Conservation (phyloP, 73 alveolate species). For the Tetrahymena elliotti region DNA sequence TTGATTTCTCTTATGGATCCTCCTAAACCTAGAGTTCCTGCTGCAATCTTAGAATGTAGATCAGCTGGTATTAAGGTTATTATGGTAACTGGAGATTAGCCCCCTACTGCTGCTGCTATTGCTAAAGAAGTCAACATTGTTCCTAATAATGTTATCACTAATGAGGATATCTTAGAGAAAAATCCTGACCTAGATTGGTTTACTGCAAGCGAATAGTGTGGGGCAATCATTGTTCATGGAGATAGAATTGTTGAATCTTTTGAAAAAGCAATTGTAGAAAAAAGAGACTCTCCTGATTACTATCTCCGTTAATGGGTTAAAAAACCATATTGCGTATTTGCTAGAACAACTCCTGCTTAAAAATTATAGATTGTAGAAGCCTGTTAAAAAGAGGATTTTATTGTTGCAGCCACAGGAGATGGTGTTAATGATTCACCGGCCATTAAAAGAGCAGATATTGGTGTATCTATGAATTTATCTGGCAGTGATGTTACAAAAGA, state of each 20-base stretch:
- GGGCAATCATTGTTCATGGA: slow-evolving; percentile 75
- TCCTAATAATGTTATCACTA: slow-evolving; percentile 22
- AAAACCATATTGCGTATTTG: slow-evolving; percentile 83
- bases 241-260: slow-evolving; percentile 49
- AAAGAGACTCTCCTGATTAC: slow-evolving; percentile 32
- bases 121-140: slow-evolving; percentile 65
- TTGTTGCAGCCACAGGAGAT: slow-evolving; percentile 91
- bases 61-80: slow-evolving; percentile 92
- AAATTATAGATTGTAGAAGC: slow-evolving; percentile 86
- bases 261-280: slow-evolving; percentile 42
- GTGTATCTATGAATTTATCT: slow-evolving; percentile 85
- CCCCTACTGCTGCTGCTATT: slow-evolving; percentile 91
- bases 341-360: slow-evolving; percentile 86
- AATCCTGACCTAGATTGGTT: slow-evolving; percentile 49
- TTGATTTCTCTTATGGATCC: slow-evolving; percentile 90
- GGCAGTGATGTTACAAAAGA: slow-evolving; percentile 99
- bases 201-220: slow-evolving; percentile 50
- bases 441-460: slow-evolving; percentile 86
- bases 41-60: slow-evolving; percentile 66
- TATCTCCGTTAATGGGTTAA: slow-evolving; percentile 71
- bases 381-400: slow-evolving; percentile 76
- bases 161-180: slow-evolving; percentile 43
- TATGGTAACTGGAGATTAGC: slow-evolving; percentile 96
- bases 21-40: slow-evolving; percentile 77
- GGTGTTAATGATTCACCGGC: slow-evolving; percentile 95